Base-by-base conservation (phyloP, 2,329 filamentous ascomycete species). In the Lecanicillium sp. region DNA sequence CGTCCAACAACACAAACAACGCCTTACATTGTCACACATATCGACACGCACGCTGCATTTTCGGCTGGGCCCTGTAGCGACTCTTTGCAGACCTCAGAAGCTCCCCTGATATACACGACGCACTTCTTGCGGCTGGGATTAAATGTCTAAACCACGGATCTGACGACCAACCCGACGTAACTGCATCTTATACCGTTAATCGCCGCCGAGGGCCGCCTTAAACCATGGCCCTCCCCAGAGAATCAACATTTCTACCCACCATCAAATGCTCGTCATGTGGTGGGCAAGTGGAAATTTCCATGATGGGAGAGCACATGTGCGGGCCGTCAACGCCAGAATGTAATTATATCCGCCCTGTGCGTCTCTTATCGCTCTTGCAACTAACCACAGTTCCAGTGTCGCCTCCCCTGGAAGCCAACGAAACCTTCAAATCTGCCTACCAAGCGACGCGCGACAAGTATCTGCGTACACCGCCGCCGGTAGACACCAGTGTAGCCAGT, bases 201-300 rank as follows among this genome's bases (percentile, higher is more conserved):
- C n/a, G n/a, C n/a, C n/a, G n/a, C n/a, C n/a, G 22, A 25, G 22
- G 22, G 22, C 22, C 22, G 22, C 22, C 11, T 6, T 25, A 6
- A n/a, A 44, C n/a, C 46, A 74, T 75, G 70, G 62, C 66, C 32
- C 58, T 64, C 45, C 68, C 68, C 51, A 71, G 79, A 55, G 73
- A 79, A 58, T 82, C 78, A 58, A 73, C 75, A 60, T 78, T 89
- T 47, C 69, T 92, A 67, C 86, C 87, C 54, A 80, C 80, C 17
- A 85, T 94, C 63, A 94, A 90, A 71, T 94, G 87, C 63, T 94
- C 87, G 38, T 79, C 73, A 65, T 94, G 87, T 57, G 77, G 79
- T 29, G 61, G 68, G 29, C 77, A 89, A 52, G 85, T 95, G 43
- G 82, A 89, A 55, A 92, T 95, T 49, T 82, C 84, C 29, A 69